Conservation (phyloP, 2,329 filamentous ascomycete genomes). For the Pleurostoma richardsiae region DNA sequence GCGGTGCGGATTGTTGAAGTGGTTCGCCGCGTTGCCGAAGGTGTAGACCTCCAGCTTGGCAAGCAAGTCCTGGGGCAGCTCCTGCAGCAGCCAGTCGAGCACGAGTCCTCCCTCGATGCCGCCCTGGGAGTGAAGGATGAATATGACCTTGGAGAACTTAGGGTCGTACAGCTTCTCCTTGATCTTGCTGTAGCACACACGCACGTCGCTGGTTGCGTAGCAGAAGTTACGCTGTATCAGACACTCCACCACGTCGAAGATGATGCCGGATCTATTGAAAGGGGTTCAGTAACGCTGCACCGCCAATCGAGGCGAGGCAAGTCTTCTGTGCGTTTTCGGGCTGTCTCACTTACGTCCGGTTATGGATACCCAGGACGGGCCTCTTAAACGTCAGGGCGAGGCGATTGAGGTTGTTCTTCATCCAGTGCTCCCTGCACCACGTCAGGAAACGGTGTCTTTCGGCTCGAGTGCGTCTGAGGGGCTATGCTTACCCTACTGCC, state of each 20-base stretch:
- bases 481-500: slow-evolving; percentile 46
- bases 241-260: slow-evolving; percentile 75
- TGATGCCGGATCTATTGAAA: slow-evolving; percentile 44
- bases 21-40: slow-evolving; percentile 73
- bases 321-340: not conserved
- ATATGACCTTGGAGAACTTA: slow-evolving; percentile 61
- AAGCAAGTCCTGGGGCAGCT: slow-evolving; percentile 61
- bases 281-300: too few species aligned
- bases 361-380: slow-evolving; percentile 69
- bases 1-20: slow-evolving; percentile 72
- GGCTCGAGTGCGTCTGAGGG: not conserved
- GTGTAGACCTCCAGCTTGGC: slow-evolving; percentile 71
- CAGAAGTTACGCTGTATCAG: slow-evolving; percentile 70
- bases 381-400: slow-evolving; percentile 68
- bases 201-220: slow-evolving; percentile 66
- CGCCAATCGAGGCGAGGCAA: not conserved
- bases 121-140: slow-evolving; percentile 74
- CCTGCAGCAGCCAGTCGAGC: slow-evolving; percentile 71
- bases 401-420: slow-evolving; percentile 66
- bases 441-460: slow-evolving; percentile 1
- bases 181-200: slow-evolving; percentile 55
- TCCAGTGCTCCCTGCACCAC: slow-evolving; percentile 52
- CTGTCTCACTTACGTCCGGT: slow-evolving; percentile 49
- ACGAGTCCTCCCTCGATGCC: slow-evolving; percentile 69
- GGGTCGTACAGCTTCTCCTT: slow-evolving; percentile 60